Evolutionary conservation across 2,329 filamentous ascomycete genomes (phyloP).

Genomic region (Verticillium tricorpus): DNA sequence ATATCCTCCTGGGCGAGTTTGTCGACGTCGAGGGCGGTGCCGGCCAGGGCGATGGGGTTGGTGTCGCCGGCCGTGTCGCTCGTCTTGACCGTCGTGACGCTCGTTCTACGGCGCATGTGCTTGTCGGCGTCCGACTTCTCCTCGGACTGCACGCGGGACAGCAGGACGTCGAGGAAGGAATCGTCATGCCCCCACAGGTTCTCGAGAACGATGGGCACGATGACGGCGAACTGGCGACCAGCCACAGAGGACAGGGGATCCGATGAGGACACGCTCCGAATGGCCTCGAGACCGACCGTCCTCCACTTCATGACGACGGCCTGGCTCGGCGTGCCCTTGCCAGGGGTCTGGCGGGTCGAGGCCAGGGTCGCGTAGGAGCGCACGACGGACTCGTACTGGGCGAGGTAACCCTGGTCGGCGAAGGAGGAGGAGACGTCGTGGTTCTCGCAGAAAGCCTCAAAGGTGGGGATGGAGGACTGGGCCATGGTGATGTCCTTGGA

Average conservation of each 20-base stretch:
- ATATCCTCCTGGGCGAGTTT: constrained; percentile 86
- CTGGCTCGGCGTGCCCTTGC: constrained; percentile 56
- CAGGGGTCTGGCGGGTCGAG: constrained; percentile 51
- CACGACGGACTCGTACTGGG: constrained; percentile 79
- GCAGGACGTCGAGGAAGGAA: constrained; percentile 63
- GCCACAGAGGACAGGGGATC: constrained; percentile 73
- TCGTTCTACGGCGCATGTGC: constrained; percentile 63
- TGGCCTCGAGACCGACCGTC: constrained; percentile 68
- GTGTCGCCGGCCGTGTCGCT: constrained; percentile 59
- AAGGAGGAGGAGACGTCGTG: constrained; percentile 83
- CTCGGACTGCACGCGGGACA: constrained; percentile 61
- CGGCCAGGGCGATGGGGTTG: constrained; percentile 69
- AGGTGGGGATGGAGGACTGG: constrained; percentile 82
- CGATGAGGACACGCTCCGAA: constrained; percentile 75
- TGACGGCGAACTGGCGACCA: constrained; percentile 69
- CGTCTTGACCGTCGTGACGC: constrained; percentile 73
- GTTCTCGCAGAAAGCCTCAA: constrained; percentile 82
- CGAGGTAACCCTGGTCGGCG: constrained; percentile 78
- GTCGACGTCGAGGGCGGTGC: constrained; percentile 82
- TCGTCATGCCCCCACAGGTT: constrained; percentile 77
- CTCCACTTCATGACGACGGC: constrained; percentile 77
- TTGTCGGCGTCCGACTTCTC: constrained; percentile 66
- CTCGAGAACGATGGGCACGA: constrained; percentile 80
- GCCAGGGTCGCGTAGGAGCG: constrained; percentile 75
- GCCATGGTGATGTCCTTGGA: constrained; percentile 90